Evolutionary conservation across 176 grass and related monocot species (phyloP).

Genomic region (Puya raimondii): DNA sequence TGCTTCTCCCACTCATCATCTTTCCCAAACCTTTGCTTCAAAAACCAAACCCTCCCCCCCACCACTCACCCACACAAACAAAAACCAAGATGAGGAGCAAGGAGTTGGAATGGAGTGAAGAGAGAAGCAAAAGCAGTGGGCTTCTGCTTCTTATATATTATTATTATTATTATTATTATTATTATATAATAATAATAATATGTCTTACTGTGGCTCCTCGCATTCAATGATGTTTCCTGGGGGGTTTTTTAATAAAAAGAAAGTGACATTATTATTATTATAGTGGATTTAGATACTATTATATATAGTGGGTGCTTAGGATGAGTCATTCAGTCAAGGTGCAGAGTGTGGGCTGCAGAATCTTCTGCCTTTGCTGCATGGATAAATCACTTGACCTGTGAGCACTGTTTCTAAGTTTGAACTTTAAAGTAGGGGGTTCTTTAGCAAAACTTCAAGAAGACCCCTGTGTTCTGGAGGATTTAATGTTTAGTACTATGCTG

Average conservation of each 20-base stretch:
- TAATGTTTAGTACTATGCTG: too few species aligned
- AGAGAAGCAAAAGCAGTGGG: background rate
- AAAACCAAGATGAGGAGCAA: background rate
- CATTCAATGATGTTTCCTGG: background rate
- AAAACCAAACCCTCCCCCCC: background rate
- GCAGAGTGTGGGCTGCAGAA: constrained; percentile 56
- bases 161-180: too few species aligned
- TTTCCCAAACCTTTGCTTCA: constrained; percentile 17
- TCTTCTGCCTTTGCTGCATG: constrained; percentile 39
- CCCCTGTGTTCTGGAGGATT: too few species aligned
- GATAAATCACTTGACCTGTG: constrained; percentile 29
- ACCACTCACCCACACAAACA: too few species aligned
- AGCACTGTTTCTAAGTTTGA: background rate
- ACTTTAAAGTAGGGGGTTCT: background rate
- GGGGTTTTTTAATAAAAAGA: background rate
- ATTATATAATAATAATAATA: background rate
- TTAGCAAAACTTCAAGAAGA: background rate
- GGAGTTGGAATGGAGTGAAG: constrained; percentile 1
- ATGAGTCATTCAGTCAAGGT: constrained; percentile 50
- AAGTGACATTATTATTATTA: background rate
- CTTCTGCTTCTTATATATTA: background rate
- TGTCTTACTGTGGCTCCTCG: background rate
- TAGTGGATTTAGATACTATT: constrained; percentile 13
- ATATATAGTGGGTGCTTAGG: constrained; percentile 18
- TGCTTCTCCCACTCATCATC: constrained; percentile 57